These are phyloP conservation scores for Geotrichum macrosporum DNA, from an alignment of 1,139 yeast genomes.

Conservation along the genomic window DNA sequence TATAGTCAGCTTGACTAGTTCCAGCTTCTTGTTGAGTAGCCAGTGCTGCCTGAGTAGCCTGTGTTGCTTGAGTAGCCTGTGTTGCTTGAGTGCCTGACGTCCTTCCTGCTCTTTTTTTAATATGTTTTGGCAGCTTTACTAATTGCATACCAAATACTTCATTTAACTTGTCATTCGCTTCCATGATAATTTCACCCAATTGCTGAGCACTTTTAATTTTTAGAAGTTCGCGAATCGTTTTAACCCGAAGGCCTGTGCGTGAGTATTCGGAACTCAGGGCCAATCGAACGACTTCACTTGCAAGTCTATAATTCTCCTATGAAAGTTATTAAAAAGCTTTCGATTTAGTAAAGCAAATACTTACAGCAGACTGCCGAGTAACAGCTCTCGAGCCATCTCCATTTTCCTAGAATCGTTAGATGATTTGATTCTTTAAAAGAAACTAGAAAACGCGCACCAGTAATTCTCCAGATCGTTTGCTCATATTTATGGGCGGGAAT, in stretches of 20 bases:
- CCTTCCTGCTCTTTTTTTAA: slow-evolving; percentile 1
- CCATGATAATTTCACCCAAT: not conserved
- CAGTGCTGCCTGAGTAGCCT: slow-evolving; percentile 5
- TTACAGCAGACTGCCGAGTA: not conserved
- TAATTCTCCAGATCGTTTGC: slow-evolving; percentile 2
- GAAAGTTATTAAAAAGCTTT: not conserved
- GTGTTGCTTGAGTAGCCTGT: slow-evolving; percentile 3
- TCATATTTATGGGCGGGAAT: no score
- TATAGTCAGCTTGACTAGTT: slow-evolving; percentile 1
- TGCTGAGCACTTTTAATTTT: slow-evolving; percentile 1
- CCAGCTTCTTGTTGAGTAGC: not conserved
- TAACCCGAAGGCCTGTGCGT: slow-evolving; percentile 12
- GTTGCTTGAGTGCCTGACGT: not conserved
- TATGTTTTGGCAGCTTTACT: slow-evolving; percentile 8
- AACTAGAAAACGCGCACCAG: not conserved
- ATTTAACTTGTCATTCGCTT: slow-evolving; percentile 9
- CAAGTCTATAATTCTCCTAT: not conserved
- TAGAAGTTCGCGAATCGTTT: slow-evolving; percentile 9
- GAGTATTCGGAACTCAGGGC: slow-evolving; percentile 17
- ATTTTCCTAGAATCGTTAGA: not conserved
- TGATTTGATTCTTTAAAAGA: not conserved
- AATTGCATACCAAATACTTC: slow-evolving; percentile 16
- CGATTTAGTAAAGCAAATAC: not conserved
- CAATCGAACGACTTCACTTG: slow-evolving; percentile 17
- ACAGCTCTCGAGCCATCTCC: not conserved